Conservation (phyloP, 306 rosid species). For the Vicia villosa region DNA sequence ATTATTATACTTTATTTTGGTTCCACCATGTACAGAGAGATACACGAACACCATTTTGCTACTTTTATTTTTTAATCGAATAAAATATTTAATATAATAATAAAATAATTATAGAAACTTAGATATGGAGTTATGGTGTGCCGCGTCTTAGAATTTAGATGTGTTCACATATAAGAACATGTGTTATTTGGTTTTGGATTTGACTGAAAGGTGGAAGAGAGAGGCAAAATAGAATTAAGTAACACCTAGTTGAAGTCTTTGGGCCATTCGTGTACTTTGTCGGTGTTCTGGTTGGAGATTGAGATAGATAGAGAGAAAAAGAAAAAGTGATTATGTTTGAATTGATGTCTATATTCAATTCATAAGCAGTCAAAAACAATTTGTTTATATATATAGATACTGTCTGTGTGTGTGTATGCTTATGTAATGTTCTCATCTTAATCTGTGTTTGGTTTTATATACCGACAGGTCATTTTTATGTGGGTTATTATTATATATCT, state of each 20-base stretch:
- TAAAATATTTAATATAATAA: too few relatives aligned
- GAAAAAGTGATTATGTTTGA: constrained; percentile 43
- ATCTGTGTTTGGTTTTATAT: background rate
- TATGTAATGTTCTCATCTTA: background rate
- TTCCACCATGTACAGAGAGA: background rate
- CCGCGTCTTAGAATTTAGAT: background rate
- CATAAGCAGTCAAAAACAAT: background rate
- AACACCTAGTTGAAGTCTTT: constrained; percentile 24
- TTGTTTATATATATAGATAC: background rate
- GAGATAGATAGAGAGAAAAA: constrained; percentile 21
- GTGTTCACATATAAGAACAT: constrained; percentile 36
- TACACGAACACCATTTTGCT: background rate
- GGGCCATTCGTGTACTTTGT: constrained; percentile 1
- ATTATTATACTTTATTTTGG: too few relatives aligned
- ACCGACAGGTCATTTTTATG: constrained; percentile 16
- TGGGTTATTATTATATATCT: background rate
- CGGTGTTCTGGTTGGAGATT: constrained; percentile 27
- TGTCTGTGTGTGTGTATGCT: background rate
- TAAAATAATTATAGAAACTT: background rate
- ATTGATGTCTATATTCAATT: constrained; percentile 35
- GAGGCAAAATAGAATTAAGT: constrained; percentile 1
- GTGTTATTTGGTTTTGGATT: background rate
- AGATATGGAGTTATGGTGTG: background rate
- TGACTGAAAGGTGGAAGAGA: constrained; percentile 20
- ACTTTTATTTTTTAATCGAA: background rate